phyloP scores from a whole-genome alignment of 2,329 filamentous ascomycete genomes.

The Boeremia exigua region DNA sequence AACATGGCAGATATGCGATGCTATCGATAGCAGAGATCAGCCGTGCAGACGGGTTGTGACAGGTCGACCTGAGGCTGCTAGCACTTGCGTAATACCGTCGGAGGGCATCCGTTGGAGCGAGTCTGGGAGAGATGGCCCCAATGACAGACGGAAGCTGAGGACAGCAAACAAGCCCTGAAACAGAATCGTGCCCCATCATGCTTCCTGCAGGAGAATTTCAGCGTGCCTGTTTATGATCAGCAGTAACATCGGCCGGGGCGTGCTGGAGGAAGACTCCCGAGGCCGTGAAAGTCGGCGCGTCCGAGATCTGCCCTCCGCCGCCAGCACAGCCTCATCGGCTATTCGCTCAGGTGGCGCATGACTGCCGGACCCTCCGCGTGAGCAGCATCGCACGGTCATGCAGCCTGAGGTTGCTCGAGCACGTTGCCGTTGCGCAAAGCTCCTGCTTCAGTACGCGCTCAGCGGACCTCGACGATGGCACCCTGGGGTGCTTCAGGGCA shows the following conservation, averaged over 20 bases:
- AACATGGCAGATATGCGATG: constrained; percentile 35
- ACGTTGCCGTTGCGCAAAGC: constrained; percentile 16
- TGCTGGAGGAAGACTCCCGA: constrained; percentile 11
- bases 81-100: constrained; percentile 12
- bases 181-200: constrained; percentile 25
- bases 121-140: constrained; percentile 25
- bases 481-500: constrained; percentile 22
- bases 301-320: constrained; percentile 34
- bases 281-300: constrained; percentile 27
- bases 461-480: constrained; percentile 39
- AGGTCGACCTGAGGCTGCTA: constrained; percentile 9
- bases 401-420: constrained; percentile 21
- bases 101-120: background rate
- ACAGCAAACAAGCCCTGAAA: constrained; percentile 35
- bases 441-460: constrained; percentile 46
- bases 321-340: constrained; percentile 36
- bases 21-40: constrained; percentile 36
- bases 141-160: constrained; percentile 26
- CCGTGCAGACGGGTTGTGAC: constrained; percentile 1
- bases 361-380: constrained; percentile 15
- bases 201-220: constrained; percentile 15
- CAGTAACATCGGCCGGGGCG: constrained; percentile 26
- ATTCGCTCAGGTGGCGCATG: constrained; percentile 25
- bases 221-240: constrained; percentile 22
- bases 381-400: constrained; percentile 12